Percentiles rank a stretch among this genome's conserved stretches.
Evolutionary conservation across 495 filamentous ascomycete species (phyloP).

Genomic region (Sordaria brevicollis): DNA sequence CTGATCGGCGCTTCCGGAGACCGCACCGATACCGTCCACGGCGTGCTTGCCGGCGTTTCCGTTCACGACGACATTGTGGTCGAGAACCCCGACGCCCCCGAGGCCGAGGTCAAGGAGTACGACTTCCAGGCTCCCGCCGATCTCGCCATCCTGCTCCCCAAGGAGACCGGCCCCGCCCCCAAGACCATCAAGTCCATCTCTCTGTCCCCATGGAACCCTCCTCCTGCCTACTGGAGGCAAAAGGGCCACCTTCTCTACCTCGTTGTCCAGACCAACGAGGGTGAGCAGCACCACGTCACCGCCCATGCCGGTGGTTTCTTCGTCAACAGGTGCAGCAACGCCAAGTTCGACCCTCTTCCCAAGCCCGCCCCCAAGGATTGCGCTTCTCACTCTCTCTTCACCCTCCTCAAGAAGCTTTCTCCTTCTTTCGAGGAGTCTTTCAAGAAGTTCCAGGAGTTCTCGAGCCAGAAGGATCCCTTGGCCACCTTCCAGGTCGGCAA

Average conservation of each 20-base stretch:
- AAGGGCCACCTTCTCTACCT: conserved; percentile 93
- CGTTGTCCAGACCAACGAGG: conserved; percentile 76
- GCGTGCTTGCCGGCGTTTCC: conserved; percentile 76
- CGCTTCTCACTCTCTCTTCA: conserved; percentile 77
- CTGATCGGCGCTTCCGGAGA: conserved; percentile 85
- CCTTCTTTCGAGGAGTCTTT: conserved; percentile 70
- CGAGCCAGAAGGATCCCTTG: conserved; percentile 73
- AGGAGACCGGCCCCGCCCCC: conserved; percentile 51
- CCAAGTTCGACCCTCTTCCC: conserved; percentile 88
- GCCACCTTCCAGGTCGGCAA: conserved; percentile 93
- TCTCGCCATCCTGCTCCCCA: conserved; percentile 61
- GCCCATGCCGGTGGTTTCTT: conserved; percentile 90
- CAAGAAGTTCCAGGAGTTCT: conserved; percentile 63
- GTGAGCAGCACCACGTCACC: conserved; percentile 87
- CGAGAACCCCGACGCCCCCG: conserved; percentile 17
- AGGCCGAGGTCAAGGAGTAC: conserved; percentile 53
- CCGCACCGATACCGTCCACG: conserved; percentile 78
- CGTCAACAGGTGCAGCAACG: conserved; percentile 84
- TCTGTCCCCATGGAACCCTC: conserved; percentile 92
- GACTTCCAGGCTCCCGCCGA: conserved; percentile 60
- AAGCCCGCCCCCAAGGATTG: conserved; percentile 55
- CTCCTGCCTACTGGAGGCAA: conserved; percentile 79
- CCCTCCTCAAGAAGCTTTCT: conserved; percentile 67
- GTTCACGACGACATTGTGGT: conserved; percentile 67
- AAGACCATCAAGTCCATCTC: conserved; percentile 85